A percentile compares a stretch with the other conserved stretches of the same genome.
Evolutionary conservation across 305 asterid genomes (phyloP).

Genomic region (Plantago lanceolata): DNA sequence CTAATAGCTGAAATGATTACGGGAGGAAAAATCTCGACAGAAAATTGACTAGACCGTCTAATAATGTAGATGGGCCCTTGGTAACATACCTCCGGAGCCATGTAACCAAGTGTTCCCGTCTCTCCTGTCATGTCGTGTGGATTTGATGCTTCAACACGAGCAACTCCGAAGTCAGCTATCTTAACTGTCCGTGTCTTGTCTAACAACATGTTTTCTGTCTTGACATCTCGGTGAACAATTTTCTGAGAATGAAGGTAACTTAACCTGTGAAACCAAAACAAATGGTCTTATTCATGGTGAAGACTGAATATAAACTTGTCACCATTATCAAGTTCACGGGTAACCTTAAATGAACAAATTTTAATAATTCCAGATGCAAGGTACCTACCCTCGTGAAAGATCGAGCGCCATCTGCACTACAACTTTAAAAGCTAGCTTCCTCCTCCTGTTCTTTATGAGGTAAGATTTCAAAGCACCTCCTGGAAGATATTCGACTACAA

Average conservation of each 20-base stretch:
- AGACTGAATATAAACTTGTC: neutral
- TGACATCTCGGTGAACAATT: conserved; percentile 85
- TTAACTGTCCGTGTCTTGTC: conserved; percentile 62
- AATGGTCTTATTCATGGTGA: conserved; percentile 5
- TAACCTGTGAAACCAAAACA: conserved; percentile 42
- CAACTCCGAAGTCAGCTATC: conserved; percentile 92
- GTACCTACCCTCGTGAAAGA: conserved; percentile 73
- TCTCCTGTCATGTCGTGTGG: conserved; percentile 96
- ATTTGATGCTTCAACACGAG: conserved; percentile 91
- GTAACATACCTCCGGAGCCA: conserved; percentile 83
- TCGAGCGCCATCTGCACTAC: conserved; percentile 81
- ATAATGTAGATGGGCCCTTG: neutral
- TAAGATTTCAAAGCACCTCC: conserved; percentile 79
- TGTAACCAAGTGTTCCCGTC: conserved; percentile 91
- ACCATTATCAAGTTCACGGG: neutral
- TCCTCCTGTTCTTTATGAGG: conserved; percentile 69
- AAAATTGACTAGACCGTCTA: neutral
- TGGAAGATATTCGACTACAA: conserved; percentile 75
- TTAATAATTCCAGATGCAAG: conserved; percentile 12
- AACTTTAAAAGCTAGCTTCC: conserved; percentile 73
- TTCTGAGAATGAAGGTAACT: conserved; percentile 81
- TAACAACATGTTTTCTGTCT: conserved; percentile 82
- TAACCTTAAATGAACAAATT: neutral
- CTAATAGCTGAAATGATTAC: neutral
- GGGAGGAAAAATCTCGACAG: neutral